These are phyloP conservation scores for Aspergillus transmontanensis DNA, from an alignment of 2,329 filamentous ascomycete genomes.

Conservation along the genomic window DNA sequence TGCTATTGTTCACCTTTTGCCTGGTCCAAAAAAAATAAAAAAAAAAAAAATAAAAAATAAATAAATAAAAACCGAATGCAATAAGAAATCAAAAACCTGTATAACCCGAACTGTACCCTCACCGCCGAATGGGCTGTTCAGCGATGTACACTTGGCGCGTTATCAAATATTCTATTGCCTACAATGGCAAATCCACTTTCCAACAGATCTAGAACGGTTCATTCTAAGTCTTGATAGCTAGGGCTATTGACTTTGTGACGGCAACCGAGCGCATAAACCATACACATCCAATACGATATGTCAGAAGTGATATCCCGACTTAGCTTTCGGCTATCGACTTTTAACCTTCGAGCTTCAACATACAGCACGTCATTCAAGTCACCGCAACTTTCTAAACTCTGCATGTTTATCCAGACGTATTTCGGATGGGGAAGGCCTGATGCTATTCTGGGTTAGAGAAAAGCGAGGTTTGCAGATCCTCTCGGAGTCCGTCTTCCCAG, in stretches of 20 bases:
- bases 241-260: neutral
- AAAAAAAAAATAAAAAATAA: neutral
- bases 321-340: conserved; percentile 4
- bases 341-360: neutral
- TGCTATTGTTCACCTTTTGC: neutral
- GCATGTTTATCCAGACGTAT: neutral
- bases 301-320: conserved; percentile 3
- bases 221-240: neutral
- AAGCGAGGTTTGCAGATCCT: neutral
- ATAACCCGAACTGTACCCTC: neutral
- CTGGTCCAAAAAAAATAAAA: neutral
- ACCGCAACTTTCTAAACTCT: neutral
- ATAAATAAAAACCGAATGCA: neutral
- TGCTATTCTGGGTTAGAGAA: conserved; percentile 1
- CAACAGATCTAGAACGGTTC: neutral
- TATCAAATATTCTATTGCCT: neutral
- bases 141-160: conserved; percentile 4
- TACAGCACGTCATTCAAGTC: neutral
- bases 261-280: neutral
- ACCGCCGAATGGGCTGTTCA: neutral
- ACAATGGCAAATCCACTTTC: neutral
- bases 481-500: neutral
- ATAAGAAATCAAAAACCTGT: no score
- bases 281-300: conserved; percentile 2
- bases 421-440: neutral